phyloP scores from a whole-genome alignment of 129 eudicot species.

The Artemisia tridentata region DNA sequence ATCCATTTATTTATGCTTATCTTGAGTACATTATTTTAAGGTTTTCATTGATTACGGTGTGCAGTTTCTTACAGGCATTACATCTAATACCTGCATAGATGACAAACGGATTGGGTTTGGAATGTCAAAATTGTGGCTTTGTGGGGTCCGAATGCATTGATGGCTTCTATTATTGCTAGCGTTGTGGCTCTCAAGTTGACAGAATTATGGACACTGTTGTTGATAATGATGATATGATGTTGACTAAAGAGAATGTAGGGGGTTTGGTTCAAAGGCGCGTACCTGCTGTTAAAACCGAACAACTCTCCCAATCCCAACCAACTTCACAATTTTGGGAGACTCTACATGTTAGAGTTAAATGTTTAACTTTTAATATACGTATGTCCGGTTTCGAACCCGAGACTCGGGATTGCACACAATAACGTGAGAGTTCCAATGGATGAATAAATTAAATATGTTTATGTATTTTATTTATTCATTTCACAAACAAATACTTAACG shows the following conservation, averaged over 20 bases:
- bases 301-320: constrained; percentile 50
- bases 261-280: constrained; percentile 30
- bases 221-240: constrained; percentile 45
- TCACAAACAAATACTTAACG: no score
- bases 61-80: no score
- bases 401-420: no score
- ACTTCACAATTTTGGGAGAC: constrained; percentile 51
- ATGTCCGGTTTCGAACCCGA: no score
- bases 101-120: constrained; percentile 22
- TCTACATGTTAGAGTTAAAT: no score
- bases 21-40: no score
- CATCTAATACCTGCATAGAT: constrained; percentile 18
- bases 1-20: no score
- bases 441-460: no score
- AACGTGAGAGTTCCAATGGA: no score
- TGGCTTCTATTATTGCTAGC: constrained; percentile 62
- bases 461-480: no score
- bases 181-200: constrained; percentile 57
- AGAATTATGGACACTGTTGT: constrained; percentile 49
- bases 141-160: constrained; percentile 48
- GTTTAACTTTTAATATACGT: no score
- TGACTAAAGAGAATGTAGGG: constrained; percentile 24
- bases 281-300: constrained; percentile 30
- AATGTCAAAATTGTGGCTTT: constrained; percentile 52
- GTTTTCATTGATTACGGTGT: no score